A percentile compares a stretch with the other conserved stretches of the same genome.
Conservation (phyloP, 2,329 filamentous ascomycete species). For the Microcyclospora tardicrescens region DNA sequence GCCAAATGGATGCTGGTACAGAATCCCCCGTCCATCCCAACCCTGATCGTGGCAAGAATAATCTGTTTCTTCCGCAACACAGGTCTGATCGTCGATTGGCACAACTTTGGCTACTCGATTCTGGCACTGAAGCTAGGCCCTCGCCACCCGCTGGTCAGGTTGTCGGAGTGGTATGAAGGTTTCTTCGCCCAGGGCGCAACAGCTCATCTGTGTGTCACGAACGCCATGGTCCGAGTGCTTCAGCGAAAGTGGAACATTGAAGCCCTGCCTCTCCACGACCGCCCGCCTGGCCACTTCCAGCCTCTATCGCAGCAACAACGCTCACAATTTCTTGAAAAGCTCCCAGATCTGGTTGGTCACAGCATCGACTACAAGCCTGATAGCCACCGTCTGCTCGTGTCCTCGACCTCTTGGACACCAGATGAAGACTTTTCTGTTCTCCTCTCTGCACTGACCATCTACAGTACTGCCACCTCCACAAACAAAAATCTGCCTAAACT, state of each 20-base stretch:
- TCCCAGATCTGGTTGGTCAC: constrained; percentile 51
- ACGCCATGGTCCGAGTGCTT: constrained; percentile 72
- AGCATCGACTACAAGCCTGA: constrained; percentile 33
- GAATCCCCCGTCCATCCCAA: constrained; percentile 92
- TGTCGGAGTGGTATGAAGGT: constrained; percentile 69
- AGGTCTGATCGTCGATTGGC: constrained; percentile 85
- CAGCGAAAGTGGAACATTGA: constrained; percentile 50
- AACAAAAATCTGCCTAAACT: constrained; percentile 47
- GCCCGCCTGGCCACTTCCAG: constrained; percentile 70
- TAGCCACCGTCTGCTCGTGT: constrained; percentile 60
- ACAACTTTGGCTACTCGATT: constrained; percentile 96
- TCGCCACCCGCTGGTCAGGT: constrained; percentile 58
- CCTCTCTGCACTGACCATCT: constrained; percentile 69
- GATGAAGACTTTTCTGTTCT: constrained; percentile 91
- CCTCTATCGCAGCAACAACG: constrained; percentile 45
- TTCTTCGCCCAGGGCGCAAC: constrained; percentile 54
- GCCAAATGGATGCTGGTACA: constrained; percentile 76
- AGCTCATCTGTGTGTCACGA: constrained; percentile 75
- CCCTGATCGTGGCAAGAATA: constrained; percentile 60
- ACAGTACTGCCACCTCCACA: constrained; percentile 33
- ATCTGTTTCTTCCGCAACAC: constrained; percentile 67
- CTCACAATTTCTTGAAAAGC: constrained; percentile 46
- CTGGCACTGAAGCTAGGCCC: constrained; percentile 54
- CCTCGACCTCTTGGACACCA: constrained; percentile 92
- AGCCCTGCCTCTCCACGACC: constrained; percentile 65